Conservation (phyloP, 2,329 filamentous ascomycete species). For the Orbilia oligospora region DNA sequence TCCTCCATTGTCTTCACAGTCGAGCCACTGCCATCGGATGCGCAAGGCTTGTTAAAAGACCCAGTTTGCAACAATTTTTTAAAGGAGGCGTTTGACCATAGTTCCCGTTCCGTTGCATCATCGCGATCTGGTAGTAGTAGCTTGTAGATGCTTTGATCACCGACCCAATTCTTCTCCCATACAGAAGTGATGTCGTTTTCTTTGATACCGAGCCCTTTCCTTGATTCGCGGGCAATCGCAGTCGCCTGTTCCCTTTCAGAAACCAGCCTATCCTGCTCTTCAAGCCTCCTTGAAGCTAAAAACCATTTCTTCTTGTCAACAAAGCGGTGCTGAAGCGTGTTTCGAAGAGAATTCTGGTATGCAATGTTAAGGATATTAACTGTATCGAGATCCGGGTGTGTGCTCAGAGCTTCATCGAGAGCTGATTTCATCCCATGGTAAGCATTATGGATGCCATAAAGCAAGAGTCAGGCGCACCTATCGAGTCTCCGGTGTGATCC, state of each 20-base stretch:
- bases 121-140: slow-evolving; percentile 61
- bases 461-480: slow-evolving; percentile 32
- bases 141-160: slow-evolving; percentile 63
- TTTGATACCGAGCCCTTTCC: slow-evolving; percentile 25
- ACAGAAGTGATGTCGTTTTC: slow-evolving; percentile 62
- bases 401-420: slow-evolving; percentile 61
- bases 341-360: slow-evolving; percentile 54
- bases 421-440: slow-evolving; percentile 51
- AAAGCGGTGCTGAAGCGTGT: slow-evolving; percentile 55
- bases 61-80: slow-evolving; percentile 62
- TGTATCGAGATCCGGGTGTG: slow-evolving; percentile 59
- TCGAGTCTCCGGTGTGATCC: slow-evolving; percentile 60
- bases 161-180: slow-evolving; percentile 64
- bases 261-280: slow-evolving; percentile 39
- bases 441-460: slow-evolving; percentile 19
- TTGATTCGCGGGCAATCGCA: slow-evolving; percentile 41
- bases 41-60: slow-evolving; percentile 46
- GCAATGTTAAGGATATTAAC: slow-evolving; percentile 47
- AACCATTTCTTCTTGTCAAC: slow-evolving; percentile 60
- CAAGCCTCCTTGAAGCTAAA: slow-evolving; percentile 50
- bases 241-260: slow-evolving; percentile 37
- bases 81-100: slow-evolving; percentile 63
- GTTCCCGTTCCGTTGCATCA: slow-evolving; percentile 61
- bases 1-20: slow-evolving; percentile 62
- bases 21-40: slow-evolving; percentile 22